phyloP scores from a whole-genome alignment of 164 flowering plant species.

The Stephania yunnanensis region DNA sequence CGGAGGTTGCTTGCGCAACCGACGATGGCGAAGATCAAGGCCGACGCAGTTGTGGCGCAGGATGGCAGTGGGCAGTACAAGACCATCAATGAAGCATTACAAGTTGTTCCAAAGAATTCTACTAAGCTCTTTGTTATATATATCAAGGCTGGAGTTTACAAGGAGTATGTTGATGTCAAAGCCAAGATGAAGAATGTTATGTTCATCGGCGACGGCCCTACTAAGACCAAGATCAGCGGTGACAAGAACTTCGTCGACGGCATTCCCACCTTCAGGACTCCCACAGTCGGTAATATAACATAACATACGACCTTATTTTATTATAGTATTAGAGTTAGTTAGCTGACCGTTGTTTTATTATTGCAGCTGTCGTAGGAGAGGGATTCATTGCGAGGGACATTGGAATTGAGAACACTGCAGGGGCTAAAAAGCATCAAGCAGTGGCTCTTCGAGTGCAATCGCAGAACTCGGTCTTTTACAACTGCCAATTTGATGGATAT shows the following conservation, averaged over 20 bases:
- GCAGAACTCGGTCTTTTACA: constrained; percentile 53
- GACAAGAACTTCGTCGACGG: constrained; percentile 47
- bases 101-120: constrained; percentile 35
- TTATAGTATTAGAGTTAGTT: no score
- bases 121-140: constrained; percentile 40
- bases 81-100: constrained; percentile 51
- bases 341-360: background rate
- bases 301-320: background rate
- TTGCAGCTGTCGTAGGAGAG: constrained; percentile 41
- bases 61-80: constrained; percentile 65
- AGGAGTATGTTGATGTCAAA: constrained; percentile 42
- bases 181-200: constrained; percentile 37
- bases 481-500: constrained; percentile 64
- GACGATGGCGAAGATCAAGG: constrained; percentile 3
- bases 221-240: constrained; percentile 64
- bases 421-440: constrained; percentile 59
- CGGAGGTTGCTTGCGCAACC: constrained; percentile 24
- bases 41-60: constrained; percentile 56
- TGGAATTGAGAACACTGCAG: constrained; percentile 78
- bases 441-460: constrained; percentile 62
- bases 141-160: constrained; percentile 64
- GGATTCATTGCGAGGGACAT: constrained; percentile 67
- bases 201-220: constrained; percentile 77
- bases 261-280: constrained; percentile 40
- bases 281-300: constrained; percentile 48